A percentile compares a stretch with the other conserved stretches of the same genome.
These are phyloP conservation scores for Trypanosoma mega DNA, from an alignment of 208 protist genomes.

Conservation along the genomic window DNA sequence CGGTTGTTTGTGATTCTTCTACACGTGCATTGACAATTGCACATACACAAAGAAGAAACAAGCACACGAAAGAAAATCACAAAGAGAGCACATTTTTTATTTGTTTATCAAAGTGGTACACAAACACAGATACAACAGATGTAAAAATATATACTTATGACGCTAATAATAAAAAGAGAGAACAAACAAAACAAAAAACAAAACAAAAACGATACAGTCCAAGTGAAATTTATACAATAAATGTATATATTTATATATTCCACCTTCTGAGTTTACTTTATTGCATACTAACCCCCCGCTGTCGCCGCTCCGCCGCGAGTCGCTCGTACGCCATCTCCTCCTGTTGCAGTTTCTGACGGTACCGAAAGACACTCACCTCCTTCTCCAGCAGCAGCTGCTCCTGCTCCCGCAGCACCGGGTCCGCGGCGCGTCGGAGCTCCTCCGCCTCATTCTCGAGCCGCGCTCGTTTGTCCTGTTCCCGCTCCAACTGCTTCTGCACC, in stretches of 20 bases:
- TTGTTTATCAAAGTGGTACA: neutral
- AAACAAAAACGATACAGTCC: neutral
- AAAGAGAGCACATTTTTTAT: slow-evolving; percentile 8
- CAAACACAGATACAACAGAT: neutral
- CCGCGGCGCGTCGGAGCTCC: slow-evolving; percentile 38
- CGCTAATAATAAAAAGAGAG: slow-evolving; percentile 6
- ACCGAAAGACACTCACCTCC: slow-evolving; percentile 78
- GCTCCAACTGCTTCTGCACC: slow-evolving; percentile 31
- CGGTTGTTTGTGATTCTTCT: too few species aligned
- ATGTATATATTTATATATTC: neutral
- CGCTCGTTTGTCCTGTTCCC: slow-evolving; percentile 38
- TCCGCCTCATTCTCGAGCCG: slow-evolving; percentile 52
- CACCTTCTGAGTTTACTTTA: slow-evolving; percentile 13
- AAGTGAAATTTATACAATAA: neutral
- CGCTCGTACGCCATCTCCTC: slow-evolving; percentile 80
- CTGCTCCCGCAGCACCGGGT: slow-evolving; percentile 48
- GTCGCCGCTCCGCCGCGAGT: slow-evolving; percentile 58
- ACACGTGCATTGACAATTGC: too few species aligned
- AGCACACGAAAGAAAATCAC: neutral
- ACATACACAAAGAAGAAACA: slow-evolving; percentile 1
- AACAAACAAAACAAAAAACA: neutral
- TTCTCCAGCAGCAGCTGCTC: slow-evolving; percentile 77
- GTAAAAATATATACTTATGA: neutral
- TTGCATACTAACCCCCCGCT: slow-evolving; percentile 25
- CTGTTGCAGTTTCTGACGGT: slow-evolving; percentile 54